Conservation (phyloP, 208 protist species). For the Trypanosoma lewisi region DNA sequence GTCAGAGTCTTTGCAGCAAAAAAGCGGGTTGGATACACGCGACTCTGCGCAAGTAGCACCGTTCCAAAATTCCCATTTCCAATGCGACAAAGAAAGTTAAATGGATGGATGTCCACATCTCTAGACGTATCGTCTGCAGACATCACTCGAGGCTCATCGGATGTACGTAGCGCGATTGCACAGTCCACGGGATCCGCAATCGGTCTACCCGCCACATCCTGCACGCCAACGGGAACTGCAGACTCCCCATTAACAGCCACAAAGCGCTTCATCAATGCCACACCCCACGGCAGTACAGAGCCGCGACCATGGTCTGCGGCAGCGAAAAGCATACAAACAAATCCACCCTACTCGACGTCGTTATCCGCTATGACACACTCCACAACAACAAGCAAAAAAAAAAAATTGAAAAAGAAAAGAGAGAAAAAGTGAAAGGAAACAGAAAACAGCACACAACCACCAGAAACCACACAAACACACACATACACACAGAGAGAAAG, state of each 20-base stretch:
- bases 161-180: neutral
- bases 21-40: slow-evolving; percentile 18
- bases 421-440: neutral
- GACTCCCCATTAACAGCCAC: neutral
- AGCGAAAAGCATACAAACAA: neutral
- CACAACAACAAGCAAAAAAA: slow-evolving; percentile 1
- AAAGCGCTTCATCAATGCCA: neutral
- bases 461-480: neutral
- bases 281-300: slow-evolving; percentile 11
- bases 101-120: neutral
- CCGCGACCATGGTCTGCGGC: neutral
- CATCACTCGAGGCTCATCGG: neutral
- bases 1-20: slow-evolving; percentile 29
- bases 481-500: neutral
- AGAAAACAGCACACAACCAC: neutral
- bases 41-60: slow-evolving; percentile 22
- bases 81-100: slow-evolving; percentile 11
- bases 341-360: neutral
- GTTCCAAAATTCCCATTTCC: slow-evolving; percentile 23
- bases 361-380: neutral
- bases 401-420: neutral
- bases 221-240: neutral
- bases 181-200: slow-evolving; percentile 3
- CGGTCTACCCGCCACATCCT: neutral
- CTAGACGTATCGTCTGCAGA: neutral